Base-by-base conservation (phyloP, 805 yeast genomes). In the Candida vaughaniae region DNA sequence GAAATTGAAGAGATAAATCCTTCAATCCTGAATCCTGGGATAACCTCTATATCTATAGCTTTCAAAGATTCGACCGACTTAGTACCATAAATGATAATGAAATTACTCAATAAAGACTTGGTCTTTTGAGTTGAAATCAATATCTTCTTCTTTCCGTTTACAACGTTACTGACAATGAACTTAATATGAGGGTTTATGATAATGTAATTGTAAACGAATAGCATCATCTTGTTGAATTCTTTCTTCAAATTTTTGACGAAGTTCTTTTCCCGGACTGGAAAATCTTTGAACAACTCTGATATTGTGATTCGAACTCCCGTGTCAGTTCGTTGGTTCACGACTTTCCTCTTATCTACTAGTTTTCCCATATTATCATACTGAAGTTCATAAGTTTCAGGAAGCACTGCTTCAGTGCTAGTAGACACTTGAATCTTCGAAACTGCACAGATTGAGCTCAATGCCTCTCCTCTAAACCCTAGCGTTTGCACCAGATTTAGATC, bases 241-340 rank as follows among this genome's bases (percentile, higher is more conserved):
- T 80, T 71, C 52, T 78, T 85, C 25, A 64, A 52, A 47, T 84
- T 82, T 51, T 80, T 85, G 14, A 66, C 70, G 33, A 90, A 73
- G 46, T 85, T 89, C 50, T 80, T 82, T 33, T 78, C 69, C 41
- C 99, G 68, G 6, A 95, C 99, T 0, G 98, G 98, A 36, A 90
- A 59, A 34, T 64, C 71, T 7, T 71, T 57, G 52, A 93, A 93
- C 8, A 93, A 48, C 27, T 78, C 69, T 1, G 74, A 49, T 4
- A 93, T 65, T 0, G 49, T 51, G 0, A 88, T 74, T 0, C 77
- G 62, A 0, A 97, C 90, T 1, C 99, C 99, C 8, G 41, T 25
- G 22, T 41, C 42, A 19, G 35, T 34, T 23, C 40, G 30, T 3
- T 89, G 78, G 2, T 75, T 63, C 1, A 82, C 68, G 0, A 70